Percentiles rank a stretch among this genome's conserved stretches.
phyloP scores from a whole-genome alignment of 2,329 filamentous ascomycete genomes.

The Neofusicoccum umdonicola region DNA sequence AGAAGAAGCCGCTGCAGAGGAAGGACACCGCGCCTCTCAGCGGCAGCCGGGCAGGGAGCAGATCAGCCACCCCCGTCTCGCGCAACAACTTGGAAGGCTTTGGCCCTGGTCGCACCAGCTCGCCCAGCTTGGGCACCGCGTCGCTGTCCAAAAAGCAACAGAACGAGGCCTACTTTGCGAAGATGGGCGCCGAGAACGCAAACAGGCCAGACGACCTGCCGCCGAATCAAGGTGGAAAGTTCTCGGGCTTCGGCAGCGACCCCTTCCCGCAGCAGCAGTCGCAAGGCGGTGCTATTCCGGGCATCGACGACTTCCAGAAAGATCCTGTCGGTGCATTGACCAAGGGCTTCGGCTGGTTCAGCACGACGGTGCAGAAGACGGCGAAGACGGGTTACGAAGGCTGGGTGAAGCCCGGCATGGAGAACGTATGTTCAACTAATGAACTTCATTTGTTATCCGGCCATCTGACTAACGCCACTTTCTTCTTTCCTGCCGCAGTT shows the following conservation, averaged over 20 bases:
- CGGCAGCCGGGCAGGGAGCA: conserved; percentile 33
- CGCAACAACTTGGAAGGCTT: conserved; percentile 34
- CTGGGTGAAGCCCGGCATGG: conserved; percentile 89
- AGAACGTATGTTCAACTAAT: conserved; percentile 61
- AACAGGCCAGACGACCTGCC: conserved; percentile 69
- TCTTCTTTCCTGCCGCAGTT: conserved; percentile 52
- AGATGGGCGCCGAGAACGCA: conserved; percentile 80
- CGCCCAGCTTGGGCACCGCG: conserved; percentile 38
- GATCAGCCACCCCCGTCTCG: conserved; percentile 39
- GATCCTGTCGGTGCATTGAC: conserved; percentile 85
- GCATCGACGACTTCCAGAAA: conserved; percentile 83
- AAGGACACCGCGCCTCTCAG: conserved; percentile 24
- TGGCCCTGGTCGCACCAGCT: conserved; percentile 31
- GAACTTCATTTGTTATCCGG: neutral
- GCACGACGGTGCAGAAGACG: conserved; percentile 81
- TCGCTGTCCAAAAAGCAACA: conserved; percentile 52
- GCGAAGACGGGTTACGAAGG: conserved; percentile 88
- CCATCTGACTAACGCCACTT: neutral
- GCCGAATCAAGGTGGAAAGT: conserved; percentile 91
- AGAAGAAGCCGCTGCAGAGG: conserved; percentile 39
- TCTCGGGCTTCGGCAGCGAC: conserved; percentile 82
- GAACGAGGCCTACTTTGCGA: conserved; percentile 89
- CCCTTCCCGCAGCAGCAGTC: conserved; percentile 52
- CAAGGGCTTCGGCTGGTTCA: conserved; percentile 94
- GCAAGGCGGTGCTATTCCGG: conserved; percentile 53